These are phyloP conservation scores for Nigrospora sphaerica DNA, from an alignment of 2,329 filamentous ascomycete genomes.

Conservation along the genomic window DNA sequence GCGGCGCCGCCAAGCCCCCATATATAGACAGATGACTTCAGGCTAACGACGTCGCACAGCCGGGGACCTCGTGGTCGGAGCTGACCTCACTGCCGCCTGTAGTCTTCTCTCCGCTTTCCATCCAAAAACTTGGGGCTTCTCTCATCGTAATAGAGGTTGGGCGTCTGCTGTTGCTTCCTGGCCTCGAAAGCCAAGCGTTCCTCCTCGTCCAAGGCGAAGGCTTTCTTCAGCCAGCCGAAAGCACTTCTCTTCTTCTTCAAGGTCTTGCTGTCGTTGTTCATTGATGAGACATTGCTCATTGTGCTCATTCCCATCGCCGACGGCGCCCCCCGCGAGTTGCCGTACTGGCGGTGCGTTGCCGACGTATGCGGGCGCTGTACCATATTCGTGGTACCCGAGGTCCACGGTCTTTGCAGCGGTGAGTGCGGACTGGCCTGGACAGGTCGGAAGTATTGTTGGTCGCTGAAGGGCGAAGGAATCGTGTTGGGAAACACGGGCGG, in stretches of 20 bases:
- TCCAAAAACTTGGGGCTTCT: constrained; percentile 49
- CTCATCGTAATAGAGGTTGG: constrained; percentile 41
- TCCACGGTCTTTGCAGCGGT: constrained; percentile 52
- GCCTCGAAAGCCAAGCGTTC: constrained; percentile 54
- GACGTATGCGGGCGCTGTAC: constrained; percentile 20
- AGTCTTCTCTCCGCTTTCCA: constrained; percentile 32
- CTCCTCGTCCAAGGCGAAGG: constrained; percentile 58
- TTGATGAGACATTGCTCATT: constrained; percentile 45
- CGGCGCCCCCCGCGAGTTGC: constrained; percentile 37
- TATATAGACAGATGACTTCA: no score
- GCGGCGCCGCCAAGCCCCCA: no score
- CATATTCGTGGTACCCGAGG: constrained; percentile 31
- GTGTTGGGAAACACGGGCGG: constrained; percentile 29
- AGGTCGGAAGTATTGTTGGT: constrained; percentile 53
- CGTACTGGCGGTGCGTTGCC: constrained; percentile 9
- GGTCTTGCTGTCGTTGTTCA: constrained; percentile 29
- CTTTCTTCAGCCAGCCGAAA: constrained; percentile 63
- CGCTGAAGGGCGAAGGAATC: constrained; percentile 42
- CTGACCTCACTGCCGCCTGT: no score
- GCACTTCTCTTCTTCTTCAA: constrained; percentile 62
- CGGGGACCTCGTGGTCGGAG: no score
- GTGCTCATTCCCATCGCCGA: constrained; percentile 51
- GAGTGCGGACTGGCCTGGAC: constrained; percentile 58
- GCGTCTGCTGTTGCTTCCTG: constrained; percentile 36
- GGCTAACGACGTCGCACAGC: no score